Conservation (phyloP, 2,329 filamentous ascomycete genomes). For the Fusarium cyanostomum region DNA sequence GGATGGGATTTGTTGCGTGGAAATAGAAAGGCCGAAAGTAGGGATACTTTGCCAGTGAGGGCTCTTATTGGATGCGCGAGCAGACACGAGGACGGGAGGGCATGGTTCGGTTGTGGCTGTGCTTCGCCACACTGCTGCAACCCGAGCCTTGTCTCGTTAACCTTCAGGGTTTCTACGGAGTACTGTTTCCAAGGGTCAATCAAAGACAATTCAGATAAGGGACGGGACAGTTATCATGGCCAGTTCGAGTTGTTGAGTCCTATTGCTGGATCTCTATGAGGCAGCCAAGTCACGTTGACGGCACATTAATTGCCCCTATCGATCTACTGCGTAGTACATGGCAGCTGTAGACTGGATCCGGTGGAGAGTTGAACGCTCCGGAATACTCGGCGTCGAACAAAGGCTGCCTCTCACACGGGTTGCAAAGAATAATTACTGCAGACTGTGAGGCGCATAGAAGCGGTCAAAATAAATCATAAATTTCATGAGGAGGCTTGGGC, state of each 20-base stretch:
- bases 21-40: constrained; percentile 23
- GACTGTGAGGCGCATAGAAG: too few relatives aligned
- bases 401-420: constrained; percentile 4
- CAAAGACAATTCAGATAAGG: neutral
- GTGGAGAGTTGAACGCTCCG: constrained; percentile 9
- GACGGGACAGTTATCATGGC: constrained; percentile 9
- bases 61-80: constrained; percentile 15
- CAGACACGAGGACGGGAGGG: neutral
- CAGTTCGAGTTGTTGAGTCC: neutral
- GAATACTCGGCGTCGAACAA: constrained; percentile 12
- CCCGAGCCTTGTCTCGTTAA: constrained; percentile 30
- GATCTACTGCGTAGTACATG: constrained; percentile 15
- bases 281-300: constrained; percentile 27
- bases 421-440: too few relatives aligned
- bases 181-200: neutral
- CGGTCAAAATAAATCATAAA: too few relatives aligned
- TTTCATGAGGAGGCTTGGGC: too few relatives aligned
- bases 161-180: constrained; percentile 14
- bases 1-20: constrained; percentile 24
- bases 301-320: constrained; percentile 14
- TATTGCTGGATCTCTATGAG: constrained; percentile 19
- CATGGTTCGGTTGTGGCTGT: constrained; percentile 35
- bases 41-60: constrained; percentile 2
- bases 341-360: constrained; percentile 13
- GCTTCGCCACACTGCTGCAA: constrained; percentile 36